Evolutionary conservation across 2,329 filamentous ascomycete species (phyloP), one percentile per base, ranked within the genome.

Genomic region (Coniella lustricola): DNA sequence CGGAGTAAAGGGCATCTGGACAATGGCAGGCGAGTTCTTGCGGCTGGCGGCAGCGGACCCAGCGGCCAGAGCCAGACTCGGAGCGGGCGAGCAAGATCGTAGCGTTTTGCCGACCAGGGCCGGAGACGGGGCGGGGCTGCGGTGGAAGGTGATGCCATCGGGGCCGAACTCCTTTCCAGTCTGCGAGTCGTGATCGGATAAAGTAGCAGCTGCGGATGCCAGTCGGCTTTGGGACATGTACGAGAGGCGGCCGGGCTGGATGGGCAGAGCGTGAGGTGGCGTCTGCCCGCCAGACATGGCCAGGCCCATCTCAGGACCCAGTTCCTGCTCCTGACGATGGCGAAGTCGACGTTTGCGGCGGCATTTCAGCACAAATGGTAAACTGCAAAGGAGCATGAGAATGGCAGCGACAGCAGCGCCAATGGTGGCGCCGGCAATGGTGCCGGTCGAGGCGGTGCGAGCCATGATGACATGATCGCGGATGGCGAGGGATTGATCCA

Each of bases 391-490:
- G 18, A 64, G 52, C 32, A 67, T 54, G 45, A 65, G 42, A 16
- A 57, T 46, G 44, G 56, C 55, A 45, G 59, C 65, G 25, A 59
- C 51, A 16, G 62, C 57, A 25, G 56, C 57, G n/a, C 63, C 65
- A 46, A 67, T 55, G 49, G 62, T 59, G 48, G 59, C 59, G 40
- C 64, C 65, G 34, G 63, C 65, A 41, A 67, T 62, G 51, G 56
- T 59, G 44, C 65, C 63, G 14, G 49, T 36, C 14, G 52, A 49
- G 17, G 39, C 39, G 12, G 22, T 42, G 42, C 52, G 49, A 29
- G 49, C 49, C 52, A 52, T 46, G 52, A 54, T 40, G 35, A 46
- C 50, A 49, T 52, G 50, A 47, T 44, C 50, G 32, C 40, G 43
- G 36, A 40, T 36, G 40, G 34, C 38, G 33, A 46, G 40, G 17